phyloP scores from a whole-genome alignment of 2,329 filamentous ascomycete genomes.

The Torrubiellomyces zombiae region DNA sequence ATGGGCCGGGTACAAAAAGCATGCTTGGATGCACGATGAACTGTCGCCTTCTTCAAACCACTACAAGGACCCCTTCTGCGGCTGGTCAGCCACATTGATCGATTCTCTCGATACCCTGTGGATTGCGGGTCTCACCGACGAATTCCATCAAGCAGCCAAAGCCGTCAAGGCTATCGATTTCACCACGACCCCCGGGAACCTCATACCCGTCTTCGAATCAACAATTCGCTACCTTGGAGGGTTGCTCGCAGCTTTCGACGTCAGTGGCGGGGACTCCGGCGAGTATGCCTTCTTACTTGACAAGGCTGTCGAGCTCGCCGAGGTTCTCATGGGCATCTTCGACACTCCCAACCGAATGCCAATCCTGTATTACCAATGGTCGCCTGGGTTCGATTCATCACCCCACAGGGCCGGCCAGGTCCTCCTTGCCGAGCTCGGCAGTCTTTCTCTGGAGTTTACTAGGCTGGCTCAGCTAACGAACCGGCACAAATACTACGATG shows the following conservation, averaged over 20 bases:
- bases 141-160: conserved; percentile 63
- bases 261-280: conserved; percentile 45
- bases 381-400: conserved; percentile 44
- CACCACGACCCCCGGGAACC: conserved; percentile 44
- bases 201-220: conserved; percentile 86
- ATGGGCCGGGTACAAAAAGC: conserved; percentile 66
- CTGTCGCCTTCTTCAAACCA: conserved; percentile 53
- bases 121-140: conserved; percentile 66
- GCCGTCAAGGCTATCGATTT: conserved; percentile 66
- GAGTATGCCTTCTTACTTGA: conserved; percentile 51
- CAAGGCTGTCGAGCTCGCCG: conserved; percentile 65
- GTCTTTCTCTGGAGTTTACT: conserved; percentile 77
- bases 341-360: conserved; percentile 94
- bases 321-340: conserved; percentile 67
- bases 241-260: conserved; percentile 69
- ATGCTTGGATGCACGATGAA: conserved; percentile 80
- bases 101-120: conserved; percentile 71
- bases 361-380: conserved; percentile 63
- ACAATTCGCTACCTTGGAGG: conserved; percentile 85
- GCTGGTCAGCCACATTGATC: conserved; percentile 77
- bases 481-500: conserved; percentile 75
- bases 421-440: conserved; percentile 58
- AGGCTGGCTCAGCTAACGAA: conserved; percentile 72
- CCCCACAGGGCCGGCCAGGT: conserved; percentile 44
- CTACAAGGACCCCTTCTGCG: conserved; percentile 69